phyloP scores from a whole-genome alignment of 257 asterid species.

The Nicotiana otophora region DNA sequence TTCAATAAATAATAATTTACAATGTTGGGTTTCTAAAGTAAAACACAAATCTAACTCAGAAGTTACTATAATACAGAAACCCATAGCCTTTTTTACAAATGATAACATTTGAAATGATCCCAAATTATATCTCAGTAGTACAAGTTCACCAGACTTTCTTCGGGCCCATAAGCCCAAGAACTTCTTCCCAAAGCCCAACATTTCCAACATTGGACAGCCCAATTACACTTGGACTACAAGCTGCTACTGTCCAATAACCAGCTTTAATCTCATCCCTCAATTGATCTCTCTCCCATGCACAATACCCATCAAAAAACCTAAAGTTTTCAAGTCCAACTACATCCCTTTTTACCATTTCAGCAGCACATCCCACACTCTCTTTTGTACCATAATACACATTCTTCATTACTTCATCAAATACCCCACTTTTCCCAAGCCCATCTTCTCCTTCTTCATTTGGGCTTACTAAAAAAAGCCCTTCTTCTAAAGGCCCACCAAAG shows the following conservation, averaged over 20 bases:
- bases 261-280: slow-evolving; percentile 66
- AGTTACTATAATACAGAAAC: not conserved
- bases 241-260: slow-evolving; percentile 83
- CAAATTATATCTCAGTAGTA: not conserved
- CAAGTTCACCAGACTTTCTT: slow-evolving; percentile 54
- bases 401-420: slow-evolving; percentile 70
- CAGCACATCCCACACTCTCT: slow-evolving; percentile 70
- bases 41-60: not conserved
- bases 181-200: slow-evolving; percentile 74
- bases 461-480: slow-evolving; percentile 55
- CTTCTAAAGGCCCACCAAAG: slow-evolving; percentile 91
- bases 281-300: slow-evolving; percentile 79
- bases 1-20: not conserved
- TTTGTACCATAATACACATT: slow-evolving; percentile 73
- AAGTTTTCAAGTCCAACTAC: slow-evolving; percentile 46
- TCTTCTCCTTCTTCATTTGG: slow-evolving; percentile 26
- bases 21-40: not conserved
- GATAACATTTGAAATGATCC: not conserved
- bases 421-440: slow-evolving; percentile 49
- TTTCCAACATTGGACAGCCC: slow-evolving; percentile 45
- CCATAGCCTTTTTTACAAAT: not conserved
- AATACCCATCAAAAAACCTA: slow-evolving; percentile 77
- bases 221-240: slow-evolving; percentile 62
- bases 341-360: slow-evolving; percentile 78
- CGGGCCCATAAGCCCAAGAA: slow-evolving; percentile 65